Percentiles rank a stretch among this genome's conserved stretches.
Conservation (phyloP, 495 filamentous ascomycete species). For the Podospora fimiseda region DNA sequence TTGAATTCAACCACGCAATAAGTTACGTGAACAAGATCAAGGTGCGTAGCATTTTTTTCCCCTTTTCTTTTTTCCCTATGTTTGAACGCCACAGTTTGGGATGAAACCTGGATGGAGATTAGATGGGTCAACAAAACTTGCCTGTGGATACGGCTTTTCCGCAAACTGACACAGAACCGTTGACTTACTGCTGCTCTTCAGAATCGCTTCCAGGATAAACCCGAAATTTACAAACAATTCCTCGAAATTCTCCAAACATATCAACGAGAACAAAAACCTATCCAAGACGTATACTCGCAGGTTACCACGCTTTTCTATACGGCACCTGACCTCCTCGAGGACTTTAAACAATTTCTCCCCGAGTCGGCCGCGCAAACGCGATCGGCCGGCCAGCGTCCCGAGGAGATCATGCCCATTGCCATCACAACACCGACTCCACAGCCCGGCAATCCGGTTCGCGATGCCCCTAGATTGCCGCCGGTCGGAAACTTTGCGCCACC, state of each 20-base stretch:
- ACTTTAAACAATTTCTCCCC: constrained; percentile 98
- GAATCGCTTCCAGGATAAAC: constrained; percentile 93
- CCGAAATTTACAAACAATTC: constrained; percentile 99
- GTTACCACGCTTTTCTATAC: constrained; percentile 90
- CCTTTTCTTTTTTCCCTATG: background rate
- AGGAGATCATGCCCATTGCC: constrained; percentile 57
- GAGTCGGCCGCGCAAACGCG: constrained; percentile 91
- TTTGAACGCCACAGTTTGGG: no score
- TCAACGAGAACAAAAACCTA: constrained; percentile 95
- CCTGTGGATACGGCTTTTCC: background rate
- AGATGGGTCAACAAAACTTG: background rate
- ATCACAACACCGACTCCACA: constrained; percentile 47
- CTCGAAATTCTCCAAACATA: constrained; percentile 98
- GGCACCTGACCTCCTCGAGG: constrained; percentile 93
- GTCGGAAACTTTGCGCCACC: constrained; percentile 89
- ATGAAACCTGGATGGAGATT: background rate
- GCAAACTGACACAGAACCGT: constrained; percentile 3
- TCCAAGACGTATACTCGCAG: constrained; percentile 96
- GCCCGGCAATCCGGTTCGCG: constrained; percentile 36
- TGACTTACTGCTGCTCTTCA: constrained; percentile 28
- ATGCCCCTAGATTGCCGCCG: constrained; percentile 71
- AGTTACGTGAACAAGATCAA: constrained; percentile 99
- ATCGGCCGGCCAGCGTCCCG: constrained; percentile 47
- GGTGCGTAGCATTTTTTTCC: constrained; percentile 42
- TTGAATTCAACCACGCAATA: constrained; percentile 99